phyloP scores from a whole-genome alignment of 2,329 filamentous ascomycete species.

The Paecilomyces dactylethromorphus region DNA sequence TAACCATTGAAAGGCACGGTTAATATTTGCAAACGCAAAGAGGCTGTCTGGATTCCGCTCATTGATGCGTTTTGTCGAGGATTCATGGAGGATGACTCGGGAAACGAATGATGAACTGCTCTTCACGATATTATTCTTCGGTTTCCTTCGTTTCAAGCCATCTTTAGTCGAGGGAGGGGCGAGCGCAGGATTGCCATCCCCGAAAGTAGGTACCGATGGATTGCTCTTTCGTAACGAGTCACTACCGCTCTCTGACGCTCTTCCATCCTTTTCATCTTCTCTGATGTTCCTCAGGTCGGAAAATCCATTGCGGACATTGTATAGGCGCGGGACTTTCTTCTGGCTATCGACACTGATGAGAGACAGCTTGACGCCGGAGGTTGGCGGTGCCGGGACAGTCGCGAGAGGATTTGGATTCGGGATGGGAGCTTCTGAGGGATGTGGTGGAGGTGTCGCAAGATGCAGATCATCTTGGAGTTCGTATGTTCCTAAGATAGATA shows the following conservation, averaged over 20 bases:
- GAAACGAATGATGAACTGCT: constrained; percentile 98
- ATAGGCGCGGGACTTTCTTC: constrained; percentile 38
- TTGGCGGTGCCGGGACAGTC: constrained; percentile 77
- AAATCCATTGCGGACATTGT: constrained; percentile 48
- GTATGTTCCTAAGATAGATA: constrained; percentile 63
- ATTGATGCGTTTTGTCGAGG: constrained; percentile 66
- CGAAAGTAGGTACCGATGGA: constrained; percentile 60
- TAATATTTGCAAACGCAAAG: constrained; percentile 92
- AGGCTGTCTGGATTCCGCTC: constrained; percentile 73
- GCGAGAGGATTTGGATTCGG: constrained; percentile 86
- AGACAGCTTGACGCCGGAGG: constrained; percentile 76
- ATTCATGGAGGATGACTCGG: constrained; percentile 86
- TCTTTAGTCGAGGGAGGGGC: constrained; percentile 58
- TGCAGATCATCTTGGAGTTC: constrained; percentile 83
- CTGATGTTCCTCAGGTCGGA: constrained; percentile 43
- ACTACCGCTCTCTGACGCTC: constrained; percentile 55
- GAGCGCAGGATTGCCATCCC: constrained; percentile 75
- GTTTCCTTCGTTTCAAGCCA: constrained; percentile 71
- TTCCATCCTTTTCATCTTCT: constrained; percentile 56
- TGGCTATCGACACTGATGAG: constrained; percentile 65
- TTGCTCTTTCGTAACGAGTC: constrained; percentile 40
- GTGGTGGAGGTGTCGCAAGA: constrained; percentile 87
- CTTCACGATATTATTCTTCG: constrained; percentile 97
- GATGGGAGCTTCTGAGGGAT: constrained; percentile 85
- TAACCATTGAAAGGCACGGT: constrained; percentile 92